phyloP scores from a whole-genome alignment of 192 early-diverging fungal genomes.

The Backusella sp. region DNA sequence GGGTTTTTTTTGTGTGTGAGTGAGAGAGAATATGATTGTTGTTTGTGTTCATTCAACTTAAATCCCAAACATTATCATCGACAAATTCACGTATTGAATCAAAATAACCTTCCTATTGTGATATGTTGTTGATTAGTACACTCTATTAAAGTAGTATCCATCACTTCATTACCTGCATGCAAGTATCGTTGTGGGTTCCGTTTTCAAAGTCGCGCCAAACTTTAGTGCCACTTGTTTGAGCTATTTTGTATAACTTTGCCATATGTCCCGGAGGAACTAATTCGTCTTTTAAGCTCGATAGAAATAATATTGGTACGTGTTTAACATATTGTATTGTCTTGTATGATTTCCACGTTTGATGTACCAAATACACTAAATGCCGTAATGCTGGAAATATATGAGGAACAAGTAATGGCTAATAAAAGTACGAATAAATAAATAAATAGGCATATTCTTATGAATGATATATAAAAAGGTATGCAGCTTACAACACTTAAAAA shows the following conservation, averaged over 20 bases:
- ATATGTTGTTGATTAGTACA: neutral
- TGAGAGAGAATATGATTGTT: neutral
- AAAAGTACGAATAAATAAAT: neutral
- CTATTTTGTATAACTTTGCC: constrained; percentile 68
- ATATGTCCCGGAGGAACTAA: constrained; percentile 89
- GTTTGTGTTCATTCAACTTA: neutral
- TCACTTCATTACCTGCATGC: constrained; percentile 41
- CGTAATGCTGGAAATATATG: constrained; percentile 72
- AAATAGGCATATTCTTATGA: neutral
- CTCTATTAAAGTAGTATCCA: neutral
- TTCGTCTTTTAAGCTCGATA: constrained; percentile 83
- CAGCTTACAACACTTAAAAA: constrained; percentile 78
- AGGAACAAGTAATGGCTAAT: constrained; percentile 82
- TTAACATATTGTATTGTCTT: constrained; percentile 62
- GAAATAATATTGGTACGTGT: constrained; percentile 74
- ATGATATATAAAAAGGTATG: neutral
- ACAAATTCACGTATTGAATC: constrained; percentile 55
- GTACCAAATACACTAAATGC: constrained; percentile 74
- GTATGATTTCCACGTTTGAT: constrained; percentile 90
- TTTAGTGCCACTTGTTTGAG: constrained; percentile 42
- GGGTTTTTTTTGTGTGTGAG: neutral
- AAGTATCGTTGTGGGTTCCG: constrained; percentile 93
- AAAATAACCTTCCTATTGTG: constrained; percentile 76
- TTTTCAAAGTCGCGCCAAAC: constrained; percentile 69
- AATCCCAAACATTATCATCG: constrained; percentile 21